A percentile compares a stretch with the other conserved stretches of the same genome.
Evolutionary conservation across 1,284 basidiomycete species (phyloP).

Genomic region (Leccinum idahoense): DNA sequence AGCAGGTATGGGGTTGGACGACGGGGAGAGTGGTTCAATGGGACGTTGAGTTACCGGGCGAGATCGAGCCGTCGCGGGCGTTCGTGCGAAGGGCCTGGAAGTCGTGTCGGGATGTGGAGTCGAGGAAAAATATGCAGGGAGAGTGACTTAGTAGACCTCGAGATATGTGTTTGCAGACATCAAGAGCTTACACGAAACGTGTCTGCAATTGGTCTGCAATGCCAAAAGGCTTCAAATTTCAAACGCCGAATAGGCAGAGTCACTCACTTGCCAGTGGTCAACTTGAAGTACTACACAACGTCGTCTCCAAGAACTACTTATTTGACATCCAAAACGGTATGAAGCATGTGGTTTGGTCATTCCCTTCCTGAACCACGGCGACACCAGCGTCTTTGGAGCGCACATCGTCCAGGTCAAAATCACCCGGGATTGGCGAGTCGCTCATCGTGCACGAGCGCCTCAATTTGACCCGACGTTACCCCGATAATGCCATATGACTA

Average conservation of each 20-base stretch:
- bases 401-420: conserved; percentile 91
- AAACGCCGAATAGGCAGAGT: too few relatives aligned
- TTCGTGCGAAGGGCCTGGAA: conserved; percentile 1
- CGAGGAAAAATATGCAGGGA: too few relatives aligned
- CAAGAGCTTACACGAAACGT: too few relatives aligned
- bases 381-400: conserved; percentile 84
- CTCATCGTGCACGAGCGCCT: background rate
- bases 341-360: too few relatives aligned
- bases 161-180: too few relatives aligned
- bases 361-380: conserved; percentile 40
- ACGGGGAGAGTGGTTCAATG: conserved; percentile 31
- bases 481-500: conserved; percentile 46
- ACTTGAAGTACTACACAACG: conserved; percentile 22
- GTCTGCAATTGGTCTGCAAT: too few relatives aligned
- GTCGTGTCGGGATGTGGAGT: background rate
- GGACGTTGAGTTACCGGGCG: conserved; percentile 7
- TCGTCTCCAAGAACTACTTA: conserved; percentile 50
- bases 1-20: conserved; percentile 38
- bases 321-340: too few relatives aligned
- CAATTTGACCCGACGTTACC: conserved; percentile 26
- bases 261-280: too few relatives aligned
- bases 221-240: too few relatives aligned
- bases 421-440: conserved; percentile 75
- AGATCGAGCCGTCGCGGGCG: conserved; percentile 10
- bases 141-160: too few relatives aligned